These are phyloP conservation scores for Bimuria novae-zelandiae DNA, from an alignment of 2,329 filamentous ascomycete genomes.

Conservation along the genomic window DNA sequence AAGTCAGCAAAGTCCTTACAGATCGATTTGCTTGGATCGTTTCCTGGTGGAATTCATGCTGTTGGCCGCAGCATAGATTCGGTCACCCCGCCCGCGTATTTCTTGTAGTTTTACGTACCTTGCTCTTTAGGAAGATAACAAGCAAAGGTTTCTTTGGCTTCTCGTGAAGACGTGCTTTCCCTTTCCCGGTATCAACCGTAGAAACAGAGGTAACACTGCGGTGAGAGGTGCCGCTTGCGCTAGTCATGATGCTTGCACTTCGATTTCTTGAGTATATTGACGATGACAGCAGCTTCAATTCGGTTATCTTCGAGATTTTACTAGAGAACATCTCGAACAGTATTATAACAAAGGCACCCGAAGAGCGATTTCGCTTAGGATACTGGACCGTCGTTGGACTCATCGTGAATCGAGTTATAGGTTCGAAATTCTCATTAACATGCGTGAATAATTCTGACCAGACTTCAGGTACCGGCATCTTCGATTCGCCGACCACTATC, in stretches of 20 bases:
- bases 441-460: not conserved
- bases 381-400: slow-evolving; percentile 19
- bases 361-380: slow-evolving; percentile 14
- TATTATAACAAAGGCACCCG: slow-evolving; percentile 17
- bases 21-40: not conserved
- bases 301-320: slow-evolving; percentile 8
- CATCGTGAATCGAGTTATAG: slow-evolving; percentile 21
- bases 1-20: not conserved
- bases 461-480: slow-evolving; percentile 21
- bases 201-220: not conserved
- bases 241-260: not conserved
- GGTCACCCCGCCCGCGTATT: too few species aligned
- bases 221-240: not conserved
- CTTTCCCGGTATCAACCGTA: not conserved
- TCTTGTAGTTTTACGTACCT: not conserved
- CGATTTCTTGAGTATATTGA: not conserved
- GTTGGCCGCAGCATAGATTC: not conserved
- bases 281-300: slow-evolving; percentile 12
- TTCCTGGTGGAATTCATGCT: not conserved
- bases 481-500: slow-evolving; percentile 21
- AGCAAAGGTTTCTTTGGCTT: slow-evolving; percentile 9
- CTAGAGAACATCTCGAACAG: slow-evolving; percentile 10
- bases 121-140: slow-evolving; percentile 8
- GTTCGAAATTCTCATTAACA: slow-evolving; percentile 4
- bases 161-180: slow-evolving; percentile 1